Conservation (phyloP, 2,329 filamentous ascomycete species). For the Fusarium metavorans region DNA sequence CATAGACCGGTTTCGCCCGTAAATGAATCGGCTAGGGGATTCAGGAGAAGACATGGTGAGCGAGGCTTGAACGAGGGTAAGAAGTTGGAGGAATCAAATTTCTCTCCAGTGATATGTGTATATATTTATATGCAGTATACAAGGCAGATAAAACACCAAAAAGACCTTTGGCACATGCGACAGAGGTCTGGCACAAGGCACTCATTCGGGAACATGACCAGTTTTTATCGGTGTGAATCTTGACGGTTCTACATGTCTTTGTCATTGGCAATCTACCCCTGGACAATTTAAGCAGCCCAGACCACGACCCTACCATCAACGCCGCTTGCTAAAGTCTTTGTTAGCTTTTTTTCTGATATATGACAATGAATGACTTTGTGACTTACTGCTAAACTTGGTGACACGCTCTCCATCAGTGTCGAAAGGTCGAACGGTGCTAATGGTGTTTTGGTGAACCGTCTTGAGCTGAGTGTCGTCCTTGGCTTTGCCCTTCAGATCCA, state of each 20-base stretch:
- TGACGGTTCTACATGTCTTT: conserved; percentile 6
- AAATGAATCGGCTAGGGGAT: conserved; percentile 8
- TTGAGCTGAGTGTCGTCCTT: conserved; percentile 95
- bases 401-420: conserved; percentile 74
- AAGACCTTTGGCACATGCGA: background rate
- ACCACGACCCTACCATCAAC: conserved; percentile 87
- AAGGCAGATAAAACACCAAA: background rate
- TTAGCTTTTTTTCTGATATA: conserved; percentile 45
- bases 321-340: conserved; percentile 71
- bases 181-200: background rate
- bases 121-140: background rate
- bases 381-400: conserved; percentile 88
- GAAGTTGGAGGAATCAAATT: background rate
- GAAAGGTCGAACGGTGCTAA: conserved; percentile 85
- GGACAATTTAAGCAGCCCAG: conserved; percentile 70
- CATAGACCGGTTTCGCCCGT: background rate
- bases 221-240: background rate
- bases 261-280: conserved; percentile 1
- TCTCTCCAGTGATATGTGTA: background rate
- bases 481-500: conserved; percentile 95
- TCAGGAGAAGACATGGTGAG: background rate
- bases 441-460: conserved; percentile 96
- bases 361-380: background rate
- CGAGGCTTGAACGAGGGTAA: background rate
- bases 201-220: background rate